phyloP scores from a whole-genome alignment of 176 grass and related monocot species.

The Aegilops sharonensis region DNA sequence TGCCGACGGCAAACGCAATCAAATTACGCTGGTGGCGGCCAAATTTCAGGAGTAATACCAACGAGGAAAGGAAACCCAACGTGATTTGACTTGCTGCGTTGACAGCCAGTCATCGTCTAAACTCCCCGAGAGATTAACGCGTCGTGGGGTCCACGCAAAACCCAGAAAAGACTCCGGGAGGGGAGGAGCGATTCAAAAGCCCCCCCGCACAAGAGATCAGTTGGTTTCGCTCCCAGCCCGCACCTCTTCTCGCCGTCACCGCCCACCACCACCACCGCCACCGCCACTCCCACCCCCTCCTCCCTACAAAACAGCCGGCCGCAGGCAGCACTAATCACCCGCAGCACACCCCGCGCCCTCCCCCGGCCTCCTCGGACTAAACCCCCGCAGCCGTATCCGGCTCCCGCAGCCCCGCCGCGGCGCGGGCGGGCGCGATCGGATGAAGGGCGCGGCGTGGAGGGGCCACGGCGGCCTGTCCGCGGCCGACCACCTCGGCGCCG shows the following conservation, averaged over 20 bases:
- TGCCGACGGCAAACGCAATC: neutral
- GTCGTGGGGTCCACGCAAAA: neutral
- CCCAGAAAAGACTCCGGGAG: neutral
- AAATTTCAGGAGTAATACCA: neutral
- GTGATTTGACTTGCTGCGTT: neutral
- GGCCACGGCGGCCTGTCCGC: conserved; percentile 26
- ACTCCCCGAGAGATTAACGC: neutral
- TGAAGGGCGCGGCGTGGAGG: conserved; percentile 49
- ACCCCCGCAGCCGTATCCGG: neutral
- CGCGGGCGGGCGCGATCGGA: conserved; percentile 1
- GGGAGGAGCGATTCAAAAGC: neutral
- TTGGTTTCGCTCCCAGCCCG: conserved; percentile 27
- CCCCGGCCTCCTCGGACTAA: neutral
- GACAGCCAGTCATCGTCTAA: neutral
- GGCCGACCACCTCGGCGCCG: conserved; percentile 32
- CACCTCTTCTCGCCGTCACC: conserved; percentile 26
- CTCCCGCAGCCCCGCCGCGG: neutral
- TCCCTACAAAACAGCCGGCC: neutral
- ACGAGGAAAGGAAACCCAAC: neutral
- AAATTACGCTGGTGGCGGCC: neutral
- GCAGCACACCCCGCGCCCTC: neutral
- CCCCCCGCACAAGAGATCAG: neutral
- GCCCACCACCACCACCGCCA: conserved; percentile 7
- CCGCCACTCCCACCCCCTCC: neutral
- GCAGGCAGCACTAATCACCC: neutral